Percentiles rank a stretch among this genome's conserved stretches.
Conservation (phyloP, 305 asterid genomes). For the Fraxinus angustifolia region DNA sequence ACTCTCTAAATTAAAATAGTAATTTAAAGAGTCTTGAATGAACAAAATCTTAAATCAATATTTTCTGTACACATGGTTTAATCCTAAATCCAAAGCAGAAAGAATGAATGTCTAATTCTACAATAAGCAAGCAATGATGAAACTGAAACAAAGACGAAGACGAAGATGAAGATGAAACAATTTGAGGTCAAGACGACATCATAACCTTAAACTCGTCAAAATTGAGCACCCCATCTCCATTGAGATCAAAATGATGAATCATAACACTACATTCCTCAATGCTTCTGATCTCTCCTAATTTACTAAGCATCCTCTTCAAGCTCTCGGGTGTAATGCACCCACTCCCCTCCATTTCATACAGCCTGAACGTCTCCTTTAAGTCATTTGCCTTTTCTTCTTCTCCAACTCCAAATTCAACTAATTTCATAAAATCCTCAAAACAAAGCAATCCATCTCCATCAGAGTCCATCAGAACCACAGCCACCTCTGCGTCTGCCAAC, state of each 20-base stretch:
- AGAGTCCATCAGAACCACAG: slow-evolving; percentile 44
- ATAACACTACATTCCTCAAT: slow-evolving; percentile 47
- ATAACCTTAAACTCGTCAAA: slow-evolving; percentile 65
- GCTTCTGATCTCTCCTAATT: slow-evolving; percentile 45
- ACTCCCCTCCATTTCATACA: slow-evolving; percentile 58
- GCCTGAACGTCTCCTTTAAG: slow-evolving; percentile 48
- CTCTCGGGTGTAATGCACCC: slow-evolving; percentile 54
- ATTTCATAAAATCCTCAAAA: slow-evolving; percentile 49
- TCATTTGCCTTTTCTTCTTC: slow-evolving; percentile 54
- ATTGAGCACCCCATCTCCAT: slow-evolving; percentile 58
- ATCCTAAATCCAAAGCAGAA: neutral
- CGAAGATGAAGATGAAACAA: neutral
- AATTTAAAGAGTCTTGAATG: neutral
- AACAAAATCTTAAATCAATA: neutral
- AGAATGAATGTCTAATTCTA: neutral
- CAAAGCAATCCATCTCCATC: slow-evolving; percentile 55
- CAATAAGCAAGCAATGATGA: neutral
- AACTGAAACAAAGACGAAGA: neutral
- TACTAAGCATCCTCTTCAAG: slow-evolving; percentile 48
- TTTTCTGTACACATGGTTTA: no score
- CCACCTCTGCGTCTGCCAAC: slow-evolving; percentile 44
- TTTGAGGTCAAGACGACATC: slow-evolving; percentile 37
- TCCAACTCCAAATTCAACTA: slow-evolving; percentile 44
- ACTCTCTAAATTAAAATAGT: no score
- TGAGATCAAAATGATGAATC: slow-evolving; percentile 58